phyloP scores from a whole-genome alignment of 306 rosid species.

The Lagenaria siceraria region DNA sequence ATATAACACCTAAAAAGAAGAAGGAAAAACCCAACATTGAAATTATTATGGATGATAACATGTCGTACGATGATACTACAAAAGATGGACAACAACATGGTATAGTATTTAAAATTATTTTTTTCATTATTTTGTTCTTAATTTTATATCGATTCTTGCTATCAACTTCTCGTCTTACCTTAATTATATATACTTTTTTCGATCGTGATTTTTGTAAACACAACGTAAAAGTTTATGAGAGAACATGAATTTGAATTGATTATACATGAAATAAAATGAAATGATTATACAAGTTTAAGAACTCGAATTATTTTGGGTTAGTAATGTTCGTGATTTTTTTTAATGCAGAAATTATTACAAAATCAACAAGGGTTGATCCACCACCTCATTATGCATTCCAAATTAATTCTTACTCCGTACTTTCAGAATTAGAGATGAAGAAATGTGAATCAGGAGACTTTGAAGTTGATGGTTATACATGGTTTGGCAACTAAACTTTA shows the following conservation, averaged over 20 bases:
- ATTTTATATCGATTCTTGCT: too few species aligned
- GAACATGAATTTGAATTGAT: too few species aligned
- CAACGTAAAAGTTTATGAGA: too few species aligned
- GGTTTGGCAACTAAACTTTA: neutral
- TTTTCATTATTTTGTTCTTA: neutral
- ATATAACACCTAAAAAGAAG: neutral
- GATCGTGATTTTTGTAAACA: too few species aligned
- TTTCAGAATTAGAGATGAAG: neutral
- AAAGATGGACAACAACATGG: neutral
- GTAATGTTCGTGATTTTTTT: neutral
- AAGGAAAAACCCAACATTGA: neutral
- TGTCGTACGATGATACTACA: neutral
- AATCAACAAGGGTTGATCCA: neutral
- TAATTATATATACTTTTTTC: too few species aligned
- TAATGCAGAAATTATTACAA: neutral
- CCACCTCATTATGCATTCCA: slow-evolving; percentile 3
- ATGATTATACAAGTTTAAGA: too few species aligned
- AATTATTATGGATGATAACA: neutral
- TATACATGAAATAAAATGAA: too few species aligned
- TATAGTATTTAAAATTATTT: neutral
- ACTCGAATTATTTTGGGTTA: neutral
- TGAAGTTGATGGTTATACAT: slow-evolving; percentile 12
- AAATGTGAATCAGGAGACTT: slow-evolving; percentile 10
- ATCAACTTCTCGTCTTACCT: too few species aligned
- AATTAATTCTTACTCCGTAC: slow-evolving; percentile 9